Evolutionary conservation across 208 protist species (phyloP), one percentile per base, ranked within the genome.

Genomic region (Porcisia deanei): DNA sequence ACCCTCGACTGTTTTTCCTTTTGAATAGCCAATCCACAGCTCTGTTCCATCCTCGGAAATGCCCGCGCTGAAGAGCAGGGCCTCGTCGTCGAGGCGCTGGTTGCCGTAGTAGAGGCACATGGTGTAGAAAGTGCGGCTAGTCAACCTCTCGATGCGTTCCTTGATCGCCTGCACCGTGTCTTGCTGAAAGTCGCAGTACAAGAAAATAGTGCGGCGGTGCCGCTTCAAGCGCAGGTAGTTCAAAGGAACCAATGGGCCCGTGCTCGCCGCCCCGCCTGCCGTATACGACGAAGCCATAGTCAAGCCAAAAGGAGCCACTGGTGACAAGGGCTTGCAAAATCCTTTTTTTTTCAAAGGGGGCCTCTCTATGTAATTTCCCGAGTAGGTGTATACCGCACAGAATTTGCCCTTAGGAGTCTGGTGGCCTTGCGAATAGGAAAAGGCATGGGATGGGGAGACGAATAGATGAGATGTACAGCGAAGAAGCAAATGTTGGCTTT

Each of bases 141-240:
- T 95, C 45, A 97, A 81, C 78, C 95, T 96, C 72, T 95, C 94
- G 39, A 95, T 79, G 7, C 94, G 85, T 81, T 97, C 94, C 78
- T 97, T 97, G 49, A 97, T 94, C 7, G 88, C 88, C 82, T 96
- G 94, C 75, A 97, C 91, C 3, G 94, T 96, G 79, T 97, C 94
- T 63, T 92, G 91, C 72, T 95, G 88, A 45, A 97, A 91, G 75
- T 97, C 94, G 73, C 94, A 97, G 83, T 95, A 91, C 52, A 97
- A 72, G 77, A 97, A 97, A 47, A 97, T 91, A 18, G 90, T 95
- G 22, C 87, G 79, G n/a, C 91, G 85, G 76, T 94, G 85, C 6
- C 91, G 90, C 80, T 86, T 90, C 37, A 97, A 81, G 1, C 91
- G 88, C 49, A 97, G 60, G 74, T 96, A 97, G 75, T 95, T 93